Percentiles rank a stretch among this genome's conserved stretches.
These are phyloP conservation scores for Hymenoscyphus fructigenus DNA, from an alignment of 2,329 filamentous ascomycete species.

Conservation along the genomic window DNA sequence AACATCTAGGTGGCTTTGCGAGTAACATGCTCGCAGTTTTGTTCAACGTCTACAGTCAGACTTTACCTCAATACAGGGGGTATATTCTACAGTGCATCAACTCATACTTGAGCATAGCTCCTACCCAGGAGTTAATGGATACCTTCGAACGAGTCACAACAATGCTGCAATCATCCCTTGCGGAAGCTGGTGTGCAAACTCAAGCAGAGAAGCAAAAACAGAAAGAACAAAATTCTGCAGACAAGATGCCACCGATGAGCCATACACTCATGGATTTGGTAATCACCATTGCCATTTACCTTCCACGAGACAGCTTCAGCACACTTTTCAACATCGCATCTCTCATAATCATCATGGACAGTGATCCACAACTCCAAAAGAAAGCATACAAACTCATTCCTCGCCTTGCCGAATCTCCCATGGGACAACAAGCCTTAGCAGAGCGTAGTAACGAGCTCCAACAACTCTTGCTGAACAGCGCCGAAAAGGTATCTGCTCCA, in stretches of 20 bases:
- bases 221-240: constrained; percentile 53
- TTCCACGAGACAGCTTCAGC: constrained; percentile 81
- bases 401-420: constrained; percentile 77
- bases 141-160: constrained; percentile 86
- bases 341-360: constrained; percentile 74
- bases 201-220: constrained; percentile 63
- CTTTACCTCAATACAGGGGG: constrained; percentile 85
- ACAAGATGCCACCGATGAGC: constrained; percentile 84
- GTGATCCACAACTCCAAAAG: constrained; percentile 93
- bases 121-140: constrained; percentile 73
- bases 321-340: constrained; percentile 85
- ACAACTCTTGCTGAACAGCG: constrained; percentile 72
- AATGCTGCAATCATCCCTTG: constrained; percentile 75
- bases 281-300: constrained; percentile 92
- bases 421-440: constrained; percentile 71
- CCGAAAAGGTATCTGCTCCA: constrained; percentile 83
- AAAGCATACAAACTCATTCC: constrained; percentile 99
- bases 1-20: constrained; percentile 76
- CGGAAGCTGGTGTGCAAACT: constrained; percentile 58
- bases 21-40: constrained; percentile 90
- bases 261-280: constrained; percentile 97
- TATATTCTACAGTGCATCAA: constrained; percentile 94
- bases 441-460: constrained; percentile 80
- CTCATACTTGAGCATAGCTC: constrained; percentile 86
- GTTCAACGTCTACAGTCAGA: constrained; percentile 99